phyloP scores from a whole-genome alignment of 2,329 filamentous ascomycete species.

The Coniochaeta prunicola region DNA sequence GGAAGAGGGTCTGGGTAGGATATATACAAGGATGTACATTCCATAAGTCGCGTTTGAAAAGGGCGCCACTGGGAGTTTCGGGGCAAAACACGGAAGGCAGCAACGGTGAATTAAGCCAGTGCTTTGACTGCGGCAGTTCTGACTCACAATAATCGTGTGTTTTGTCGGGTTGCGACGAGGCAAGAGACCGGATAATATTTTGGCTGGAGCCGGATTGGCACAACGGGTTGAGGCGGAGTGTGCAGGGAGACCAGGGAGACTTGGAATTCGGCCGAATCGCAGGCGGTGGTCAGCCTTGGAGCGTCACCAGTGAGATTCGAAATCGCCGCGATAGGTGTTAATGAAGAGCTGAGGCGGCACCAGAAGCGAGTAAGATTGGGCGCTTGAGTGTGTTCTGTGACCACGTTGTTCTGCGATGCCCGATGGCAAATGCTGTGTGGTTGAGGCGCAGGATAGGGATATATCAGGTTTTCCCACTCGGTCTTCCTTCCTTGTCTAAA shows the following conservation, averaged over 20 bases:
- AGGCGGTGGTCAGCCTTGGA: conserved; percentile 7
- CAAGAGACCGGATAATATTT: conserved; percentile 5
- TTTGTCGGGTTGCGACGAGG: conserved; percentile 9
- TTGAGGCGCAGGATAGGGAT: neutral
- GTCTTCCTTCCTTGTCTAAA: neutral
- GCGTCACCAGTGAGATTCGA: conserved; percentile 9
- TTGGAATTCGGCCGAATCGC: conserved; percentile 16
- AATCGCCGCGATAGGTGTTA: conserved; percentile 7
- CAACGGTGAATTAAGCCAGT: conserved; percentile 4
- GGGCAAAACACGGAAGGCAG: neutral
- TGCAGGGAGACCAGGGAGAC: conserved; percentile 18
- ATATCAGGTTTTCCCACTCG: neutral
- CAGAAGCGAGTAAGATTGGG: conserved; percentile 14
- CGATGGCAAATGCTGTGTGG: neutral
- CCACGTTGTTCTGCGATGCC: conserved; percentile 4
- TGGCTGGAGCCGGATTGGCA: conserved; percentile 16
- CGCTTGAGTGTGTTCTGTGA: conserved; percentile 9
- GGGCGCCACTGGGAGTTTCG: conserved; percentile 7
- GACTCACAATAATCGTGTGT: conserved; percentile 19
- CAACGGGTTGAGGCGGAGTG: conserved; percentile 13
- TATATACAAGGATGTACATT: conserved; percentile 4
- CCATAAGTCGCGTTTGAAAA: conserved; percentile 5
- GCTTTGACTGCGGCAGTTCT: conserved; percentile 8
- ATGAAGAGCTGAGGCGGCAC: conserved; percentile 15
- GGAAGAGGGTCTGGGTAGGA: neutral